A percentile compares a stretch with the other conserved stretches of the same genome.
Conservation (phyloP, 352 stramenopile genomes). For the Pythium rishiriense region DNA sequence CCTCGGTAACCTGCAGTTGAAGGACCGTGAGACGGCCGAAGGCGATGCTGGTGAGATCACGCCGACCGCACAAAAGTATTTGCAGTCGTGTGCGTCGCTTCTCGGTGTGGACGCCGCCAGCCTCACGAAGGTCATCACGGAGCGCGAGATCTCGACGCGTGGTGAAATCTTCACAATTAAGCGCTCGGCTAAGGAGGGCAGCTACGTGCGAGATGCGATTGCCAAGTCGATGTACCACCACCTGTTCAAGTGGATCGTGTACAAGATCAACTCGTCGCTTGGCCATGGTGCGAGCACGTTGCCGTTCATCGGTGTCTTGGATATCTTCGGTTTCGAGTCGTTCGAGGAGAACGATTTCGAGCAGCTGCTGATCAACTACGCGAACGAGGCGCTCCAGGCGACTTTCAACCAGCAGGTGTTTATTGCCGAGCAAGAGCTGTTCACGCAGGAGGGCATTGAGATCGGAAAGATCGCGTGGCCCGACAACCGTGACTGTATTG, state of each 20-base stretch:
- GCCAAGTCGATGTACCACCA: slow-evolving; percentile 93
- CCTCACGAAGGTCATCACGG: slow-evolving; percentile 63
- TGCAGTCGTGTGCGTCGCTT: slow-evolving; percentile 55
- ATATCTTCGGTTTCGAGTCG: slow-evolving; percentile 92
- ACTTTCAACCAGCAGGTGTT: slow-evolving; percentile 91
- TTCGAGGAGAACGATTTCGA: slow-evolving; percentile 92
- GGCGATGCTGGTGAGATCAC: slow-evolving; percentile 75
- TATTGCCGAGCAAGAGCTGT: slow-evolving; percentile 89
- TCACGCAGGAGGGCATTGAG: slow-evolving; percentile 90
- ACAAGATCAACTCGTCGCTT: slow-evolving; percentile 89
- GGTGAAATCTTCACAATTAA: slow-evolving; percentile 79
- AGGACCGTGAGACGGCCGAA: slow-evolving; percentile 78
- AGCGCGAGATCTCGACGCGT: slow-evolving; percentile 84
- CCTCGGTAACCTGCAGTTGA: slow-evolving; percentile 76
- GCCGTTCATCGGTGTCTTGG: slow-evolving; percentile 90
- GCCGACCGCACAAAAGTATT: slow-evolving; percentile 47
- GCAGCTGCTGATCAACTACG: slow-evolving; percentile 91
- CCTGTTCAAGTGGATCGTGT: slow-evolving; percentile 93
- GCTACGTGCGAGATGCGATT: slow-evolving; percentile 91
- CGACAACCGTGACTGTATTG: slow-evolving; percentile 91
- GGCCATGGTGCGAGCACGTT: slow-evolving; percentile 74
- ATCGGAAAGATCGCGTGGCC: slow-evolving; percentile 90
- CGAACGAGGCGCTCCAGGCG: slow-evolving; percentile 86
- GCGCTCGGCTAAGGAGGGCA: slow-evolving; percentile 75
- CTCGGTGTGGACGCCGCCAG: slow-evolving; percentile 66